Evolutionary conservation across 345 rosid species (phyloP).

Genomic region (Turnera subulata): DNA sequence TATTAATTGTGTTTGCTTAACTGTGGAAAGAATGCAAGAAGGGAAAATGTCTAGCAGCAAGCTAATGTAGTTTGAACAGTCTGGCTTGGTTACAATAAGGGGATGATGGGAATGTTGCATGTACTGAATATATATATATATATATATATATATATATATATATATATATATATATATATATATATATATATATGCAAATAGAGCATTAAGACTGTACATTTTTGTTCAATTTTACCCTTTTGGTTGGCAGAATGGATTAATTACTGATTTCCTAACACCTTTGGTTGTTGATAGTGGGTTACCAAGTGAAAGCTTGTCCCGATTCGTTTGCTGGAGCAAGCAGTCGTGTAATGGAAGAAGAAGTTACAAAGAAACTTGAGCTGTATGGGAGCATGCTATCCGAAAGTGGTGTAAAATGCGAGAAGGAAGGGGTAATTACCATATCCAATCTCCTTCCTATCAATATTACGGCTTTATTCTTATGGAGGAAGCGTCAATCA

Average conservation of each 20-base stretch:
- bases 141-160: too few species aligned
- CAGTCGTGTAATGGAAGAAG: conserved; percentile 42
- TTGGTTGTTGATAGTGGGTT: conserved; percentile 42
- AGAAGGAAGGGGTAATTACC: conserved; percentile 41
- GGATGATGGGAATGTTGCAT: background rate
- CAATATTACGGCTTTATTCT: background rate
- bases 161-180: too few species aligned
- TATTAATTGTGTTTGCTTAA: too few species aligned
- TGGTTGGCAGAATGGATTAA: conserved; percentile 14
- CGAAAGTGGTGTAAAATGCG: conserved; percentile 39
- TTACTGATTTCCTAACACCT: too few species aligned
- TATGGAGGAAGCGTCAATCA: background rate
- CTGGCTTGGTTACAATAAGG: background rate
- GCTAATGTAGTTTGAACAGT: background rate
- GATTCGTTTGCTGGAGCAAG: conserved; percentile 35
- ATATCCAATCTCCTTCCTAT: background rate
- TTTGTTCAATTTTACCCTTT: background rate
- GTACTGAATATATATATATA: too few species aligned
- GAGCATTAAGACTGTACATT: background rate
- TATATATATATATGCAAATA: too few species aligned
- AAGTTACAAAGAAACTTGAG: conserved; percentile 40
- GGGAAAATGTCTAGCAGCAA: background rate
- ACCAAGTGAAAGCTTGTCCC: conserved; percentile 26
- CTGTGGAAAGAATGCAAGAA: background rate
- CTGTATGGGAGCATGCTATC: conserved; percentile 37